Conservation (phyloP, 768 basidiomycete species). For the Lactarius hengduanensis region DNA sequence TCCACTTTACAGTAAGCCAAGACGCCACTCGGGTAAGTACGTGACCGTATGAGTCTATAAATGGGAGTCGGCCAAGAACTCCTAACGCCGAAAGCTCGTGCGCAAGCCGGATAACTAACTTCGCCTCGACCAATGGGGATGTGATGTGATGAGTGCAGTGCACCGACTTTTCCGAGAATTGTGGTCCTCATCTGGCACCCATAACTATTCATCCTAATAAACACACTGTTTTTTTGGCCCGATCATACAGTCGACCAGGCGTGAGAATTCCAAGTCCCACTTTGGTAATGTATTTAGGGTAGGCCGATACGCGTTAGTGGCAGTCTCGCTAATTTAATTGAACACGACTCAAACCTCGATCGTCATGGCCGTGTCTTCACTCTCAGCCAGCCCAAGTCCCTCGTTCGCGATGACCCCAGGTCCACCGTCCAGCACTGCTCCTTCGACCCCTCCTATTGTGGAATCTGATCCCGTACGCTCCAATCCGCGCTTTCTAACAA, state of each 20-base stretch:
- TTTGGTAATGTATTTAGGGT: constrained; percentile 23
- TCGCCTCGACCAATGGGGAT: too few species aligned
- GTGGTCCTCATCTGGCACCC: too few species aligned
- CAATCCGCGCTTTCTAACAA: neutral
- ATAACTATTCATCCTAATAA: too few species aligned
- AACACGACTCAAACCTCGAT: neutral
- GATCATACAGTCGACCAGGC: neutral
- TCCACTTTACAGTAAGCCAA: too few species aligned
- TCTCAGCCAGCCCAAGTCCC: constrained; percentile 15
- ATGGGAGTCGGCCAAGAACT: neutral
- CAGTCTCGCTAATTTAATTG: neutral
- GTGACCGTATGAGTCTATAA: too few species aligned
- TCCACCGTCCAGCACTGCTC: constrained; percentile 14
- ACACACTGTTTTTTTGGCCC: too few species aligned
- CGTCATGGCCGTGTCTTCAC: constrained; percentile 11
- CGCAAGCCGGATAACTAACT: too few species aligned
- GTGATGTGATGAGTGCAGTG: too few species aligned
- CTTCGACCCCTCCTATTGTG: constrained; percentile 15
- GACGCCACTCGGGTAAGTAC: too few species aligned
- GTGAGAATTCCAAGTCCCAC: neutral
- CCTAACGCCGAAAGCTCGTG: neutral
- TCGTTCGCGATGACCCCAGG: constrained; percentile 15
- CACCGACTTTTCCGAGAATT: too few species aligned
- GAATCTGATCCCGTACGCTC: constrained; percentile 20
- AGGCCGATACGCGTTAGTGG: constrained; percentile 20